Evolutionary conservation across 768 basidiomycete species (phyloP).

Genomic region (Roridomyces roridus): DNA sequence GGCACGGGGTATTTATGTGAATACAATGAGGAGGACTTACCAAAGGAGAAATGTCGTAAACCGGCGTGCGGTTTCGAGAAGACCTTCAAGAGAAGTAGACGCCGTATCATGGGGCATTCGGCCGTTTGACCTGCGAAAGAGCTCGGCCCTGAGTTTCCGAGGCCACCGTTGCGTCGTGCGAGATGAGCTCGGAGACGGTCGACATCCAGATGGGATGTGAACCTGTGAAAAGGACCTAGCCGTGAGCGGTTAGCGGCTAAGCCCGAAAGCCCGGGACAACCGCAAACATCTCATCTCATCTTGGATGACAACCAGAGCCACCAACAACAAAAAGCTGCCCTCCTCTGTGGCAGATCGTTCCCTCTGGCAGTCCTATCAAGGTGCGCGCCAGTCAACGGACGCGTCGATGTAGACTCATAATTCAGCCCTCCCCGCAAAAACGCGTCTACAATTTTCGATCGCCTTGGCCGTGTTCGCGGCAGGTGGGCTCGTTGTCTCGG

Average conservation of each 20-base stretch:
- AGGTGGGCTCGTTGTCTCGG: conserved; percentile 53
- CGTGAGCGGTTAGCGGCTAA: too few species aligned
- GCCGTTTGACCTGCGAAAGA: too few species aligned
- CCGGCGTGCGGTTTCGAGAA: too few species aligned
- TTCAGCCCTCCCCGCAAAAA: conserved; percentile 60
- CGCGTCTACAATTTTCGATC: conserved; percentile 58
- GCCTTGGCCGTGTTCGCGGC: conserved; percentile 52
- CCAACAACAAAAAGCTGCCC: conserved; percentile 9
- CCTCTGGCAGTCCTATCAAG: conserved; percentile 53
- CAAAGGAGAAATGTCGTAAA: too few species aligned
- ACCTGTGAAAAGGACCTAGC: too few species aligned
- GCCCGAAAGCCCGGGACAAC: neutral
- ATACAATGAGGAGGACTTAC: neutral
- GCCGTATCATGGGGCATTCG: too few species aligned
- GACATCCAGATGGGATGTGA: too few species aligned
- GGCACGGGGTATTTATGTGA: neutral
- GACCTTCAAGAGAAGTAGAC: too few species aligned
- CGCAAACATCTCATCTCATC: neutral
- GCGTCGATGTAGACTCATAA: conserved; percentile 15
- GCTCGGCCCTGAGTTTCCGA: conserved; percentile 3
- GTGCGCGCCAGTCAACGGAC: conserved; percentile 25
- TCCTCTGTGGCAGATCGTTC: conserved; percentile 28
- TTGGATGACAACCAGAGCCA: conserved; percentile 1
- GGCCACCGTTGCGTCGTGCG: too few species aligned
- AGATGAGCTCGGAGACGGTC: too few species aligned